phyloP scores from a whole-genome alignment of 805 yeast genomes.

The Zygotorulaspora chibaensis region DNA sequence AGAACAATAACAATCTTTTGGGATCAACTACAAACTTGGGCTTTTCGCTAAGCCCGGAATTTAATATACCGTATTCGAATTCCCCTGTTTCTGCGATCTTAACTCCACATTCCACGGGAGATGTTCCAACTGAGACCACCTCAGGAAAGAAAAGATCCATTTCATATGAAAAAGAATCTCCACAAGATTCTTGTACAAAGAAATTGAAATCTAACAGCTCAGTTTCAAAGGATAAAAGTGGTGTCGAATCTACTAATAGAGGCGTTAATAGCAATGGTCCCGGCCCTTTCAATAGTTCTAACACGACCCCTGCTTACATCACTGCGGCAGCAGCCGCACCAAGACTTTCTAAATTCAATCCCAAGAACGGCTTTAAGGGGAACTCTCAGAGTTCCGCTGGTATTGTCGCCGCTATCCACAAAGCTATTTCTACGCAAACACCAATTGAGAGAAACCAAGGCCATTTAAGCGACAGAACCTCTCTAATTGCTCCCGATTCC shows the following conservation, averaged over 20 bases:
- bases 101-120: slow-evolving; percentile 14
- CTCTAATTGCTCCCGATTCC: not conserved
- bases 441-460: slow-evolving; percentile 20
- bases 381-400: slow-evolving; percentile 60
- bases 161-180: not conserved
- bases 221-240: not conserved
- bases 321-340: slow-evolving; percentile 87
- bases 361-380: slow-evolving; percentile 18
- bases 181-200: slow-evolving; percentile 1
- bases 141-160: slow-evolving; percentile 7
- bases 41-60: slow-evolving; percentile 29
- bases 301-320: slow-evolving; percentile 30
- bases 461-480: not conserved
- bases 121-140: not conserved
- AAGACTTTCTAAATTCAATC: slow-evolving; percentile 56
- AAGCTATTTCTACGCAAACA: slow-evolving; percentile 27
- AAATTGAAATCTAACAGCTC: slow-evolving; percentile 1
- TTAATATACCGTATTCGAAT: slow-evolving; percentile 60
- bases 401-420: slow-evolving; percentile 67
- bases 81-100: slow-evolving; percentile 74
- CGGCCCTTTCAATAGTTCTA: not conserved
- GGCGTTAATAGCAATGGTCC: not conserved
- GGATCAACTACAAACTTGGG: slow-evolving; percentile 9
- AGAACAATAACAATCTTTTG: slow-evolving; percentile 2
- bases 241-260: not conserved